phyloP scores from a whole-genome alignment of 23 red algal genomes.

The Pyropia yezoensis region DNA sequence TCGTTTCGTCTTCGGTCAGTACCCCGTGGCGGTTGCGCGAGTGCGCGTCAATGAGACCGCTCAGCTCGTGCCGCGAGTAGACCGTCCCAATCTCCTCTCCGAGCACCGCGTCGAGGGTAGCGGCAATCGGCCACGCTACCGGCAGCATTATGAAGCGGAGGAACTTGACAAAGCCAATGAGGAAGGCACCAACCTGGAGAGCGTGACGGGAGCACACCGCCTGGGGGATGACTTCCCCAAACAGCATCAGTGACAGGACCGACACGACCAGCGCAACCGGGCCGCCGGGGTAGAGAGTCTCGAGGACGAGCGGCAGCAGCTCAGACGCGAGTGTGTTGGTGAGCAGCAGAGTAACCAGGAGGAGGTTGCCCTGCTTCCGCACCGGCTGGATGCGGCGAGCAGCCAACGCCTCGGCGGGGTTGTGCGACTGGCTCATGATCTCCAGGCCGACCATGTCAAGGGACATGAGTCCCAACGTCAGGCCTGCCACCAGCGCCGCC shows the following conservation, averaged over 20 bases:
- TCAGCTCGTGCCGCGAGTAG: conserved; percentile 71
- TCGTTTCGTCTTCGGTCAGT: conserved; percentile 73
- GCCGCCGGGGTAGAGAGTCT: conserved; percentile 59
- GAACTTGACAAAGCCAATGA: conserved; percentile 77
- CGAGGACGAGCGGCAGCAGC: conserved; percentile 66
- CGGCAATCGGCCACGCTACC: conserved; percentile 66
- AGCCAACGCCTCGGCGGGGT: conserved; percentile 31
- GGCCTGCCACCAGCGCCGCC: conserved; percentile 69
- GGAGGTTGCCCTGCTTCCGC: conserved; percentile 88
- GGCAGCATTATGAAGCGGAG: conserved; percentile 73
- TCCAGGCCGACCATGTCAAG: conserved; percentile 72
- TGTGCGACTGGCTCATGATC: conserved; percentile 60
- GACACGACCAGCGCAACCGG: conserved; percentile 40
- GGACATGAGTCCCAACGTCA: conserved; percentile 88
- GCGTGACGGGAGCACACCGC: conserved; percentile 81
- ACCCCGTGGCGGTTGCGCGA: conserved; percentile 19
- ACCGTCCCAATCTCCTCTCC: conserved; percentile 73
- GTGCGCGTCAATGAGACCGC: conserved; percentile 81
- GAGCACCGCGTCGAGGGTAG: conserved; percentile 54
- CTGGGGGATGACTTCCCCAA: conserved; percentile 96
- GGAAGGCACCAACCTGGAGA: conserved; percentile 51
- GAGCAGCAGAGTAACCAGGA: conserved; percentile 86
- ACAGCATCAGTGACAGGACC: conserved; percentile 60
- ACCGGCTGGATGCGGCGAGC: conserved; percentile 72
- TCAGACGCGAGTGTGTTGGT: conserved; percentile 80